Evolutionary conservation across 768 basidiomycete genomes (phyloP).

Genomic region (Daedaleopsis nitida): DNA sequence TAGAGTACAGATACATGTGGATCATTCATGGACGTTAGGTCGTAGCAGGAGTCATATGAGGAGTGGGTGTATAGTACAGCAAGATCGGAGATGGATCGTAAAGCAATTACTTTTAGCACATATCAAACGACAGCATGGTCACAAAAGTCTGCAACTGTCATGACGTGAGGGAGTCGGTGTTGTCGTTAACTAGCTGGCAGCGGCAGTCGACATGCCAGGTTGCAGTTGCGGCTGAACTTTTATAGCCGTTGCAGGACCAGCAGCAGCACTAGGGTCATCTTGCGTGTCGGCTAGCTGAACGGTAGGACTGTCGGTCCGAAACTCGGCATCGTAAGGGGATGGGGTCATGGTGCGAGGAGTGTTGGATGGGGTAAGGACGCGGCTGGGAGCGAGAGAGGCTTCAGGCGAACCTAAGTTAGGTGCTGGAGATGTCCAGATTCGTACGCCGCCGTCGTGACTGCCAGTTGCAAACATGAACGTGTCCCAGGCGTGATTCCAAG

Average conservation of each 20-base stretch:
- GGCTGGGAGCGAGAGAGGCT: slow-evolving; percentile 11
- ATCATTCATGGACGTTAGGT: not conserved
- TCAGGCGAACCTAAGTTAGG: slow-evolving; percentile 7
- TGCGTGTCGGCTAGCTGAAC: not conserved
- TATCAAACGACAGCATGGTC: not conserved
- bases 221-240: not conserved
- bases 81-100: slow-evolving; percentile 1
- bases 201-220: not conserved
- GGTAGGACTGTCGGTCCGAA: slow-evolving; percentile 18
- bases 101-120: slow-evolving; percentile 3
- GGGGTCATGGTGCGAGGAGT: slow-evolving; percentile 22
- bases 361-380: slow-evolving; percentile 15
- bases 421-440: slow-evolving; percentile 58
- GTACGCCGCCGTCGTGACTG: slow-evolving; percentile 73
- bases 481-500: slow-evolving; percentile 73
- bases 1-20: slow-evolving; percentile 9
- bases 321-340: slow-evolving; percentile 18
- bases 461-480: slow-evolving; percentile 76
- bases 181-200: not conserved
- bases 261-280: not conserved
- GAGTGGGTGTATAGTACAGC: slow-evolving; percentile 1
- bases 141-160: not conserved
- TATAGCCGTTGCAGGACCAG: not conserved
- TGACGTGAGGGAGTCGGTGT: not conserved
- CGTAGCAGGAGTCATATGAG: slow-evolving; percentile 1